phyloP scores from a whole-genome alignment of 768 basidiomycete genomes.

The Agaricus bisporus region DNA sequence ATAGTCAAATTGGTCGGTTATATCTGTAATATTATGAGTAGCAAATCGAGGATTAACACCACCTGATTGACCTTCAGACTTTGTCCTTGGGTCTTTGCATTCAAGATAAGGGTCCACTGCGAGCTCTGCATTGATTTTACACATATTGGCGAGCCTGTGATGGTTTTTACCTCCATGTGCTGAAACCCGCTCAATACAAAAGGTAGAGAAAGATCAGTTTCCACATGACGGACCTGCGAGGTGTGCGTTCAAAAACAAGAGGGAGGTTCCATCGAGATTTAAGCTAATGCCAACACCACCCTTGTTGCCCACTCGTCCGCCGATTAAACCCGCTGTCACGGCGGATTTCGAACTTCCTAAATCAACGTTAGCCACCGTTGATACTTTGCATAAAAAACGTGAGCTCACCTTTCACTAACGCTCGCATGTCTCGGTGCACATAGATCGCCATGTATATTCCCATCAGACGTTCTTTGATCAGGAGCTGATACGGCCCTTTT shows the following conservation, averaged over 20 bases:
- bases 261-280: constrained; percentile 72
- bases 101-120: constrained; percentile 72
- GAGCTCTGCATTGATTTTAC: constrained; percentile 85
- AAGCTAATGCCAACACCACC: constrained; percentile 88
- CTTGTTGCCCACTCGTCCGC: constrained; percentile 90
- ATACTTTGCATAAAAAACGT: neutral
- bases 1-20: constrained; percentile 86
- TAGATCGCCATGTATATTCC: constrained; percentile 78
- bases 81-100: constrained; percentile 53
- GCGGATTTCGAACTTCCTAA: constrained; percentile 71
- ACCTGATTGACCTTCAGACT: constrained; percentile 56
- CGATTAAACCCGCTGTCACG: constrained; percentile 86
- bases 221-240: constrained; percentile 55
- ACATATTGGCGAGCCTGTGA: constrained; percentile 78
- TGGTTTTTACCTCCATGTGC: constrained; percentile 74
- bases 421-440: constrained; percentile 63
- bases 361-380: constrained; percentile 9
- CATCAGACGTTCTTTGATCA: constrained; percentile 89
- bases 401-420: constrained; percentile 52
- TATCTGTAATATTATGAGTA: constrained; percentile 35
- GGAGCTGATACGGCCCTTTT: constrained; percentile 75
- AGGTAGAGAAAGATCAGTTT: neutral
- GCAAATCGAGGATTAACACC: neutral
- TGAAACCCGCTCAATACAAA: constrained; percentile 19
- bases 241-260: constrained; percentile 90